These are phyloP conservation scores for Mycotypha africana DNA, from an alignment of 371 early-diverging fungal species.

Conservation along the genomic window DNA sequence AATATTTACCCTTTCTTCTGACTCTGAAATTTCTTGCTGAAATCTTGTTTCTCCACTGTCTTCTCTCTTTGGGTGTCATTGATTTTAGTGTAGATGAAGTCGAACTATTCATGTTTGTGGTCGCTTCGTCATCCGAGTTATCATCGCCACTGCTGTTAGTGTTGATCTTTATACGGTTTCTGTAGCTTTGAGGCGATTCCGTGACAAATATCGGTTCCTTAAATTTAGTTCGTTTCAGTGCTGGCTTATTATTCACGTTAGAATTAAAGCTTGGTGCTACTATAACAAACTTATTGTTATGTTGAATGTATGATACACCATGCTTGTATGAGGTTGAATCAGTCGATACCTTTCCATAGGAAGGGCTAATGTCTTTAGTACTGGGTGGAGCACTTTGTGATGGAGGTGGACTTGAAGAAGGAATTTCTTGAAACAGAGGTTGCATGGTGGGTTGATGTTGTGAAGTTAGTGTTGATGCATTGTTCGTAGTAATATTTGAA, in stretches of 20 bases:
- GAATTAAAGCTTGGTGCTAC: conserved; percentile 1
- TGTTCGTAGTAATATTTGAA: no score
- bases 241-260: not conserved
- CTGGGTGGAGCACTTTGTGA: no score
- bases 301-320: no score
- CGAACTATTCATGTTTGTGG: not conserved
- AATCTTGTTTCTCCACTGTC: conserved; percentile 85
- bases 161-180: conserved; percentile 12
- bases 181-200: conserved; percentile 13
- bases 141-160: conserved; percentile 13
- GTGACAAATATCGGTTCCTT: conserved; percentile 20
- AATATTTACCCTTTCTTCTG: conserved; percentile 75
- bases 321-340: no score
- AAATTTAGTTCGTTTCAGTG: conserved; percentile 7
- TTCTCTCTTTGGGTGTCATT: conserved; percentile 70
- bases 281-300: conserved; percentile 12
- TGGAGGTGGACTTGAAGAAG: no score
- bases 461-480: no score
- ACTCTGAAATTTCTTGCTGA: conserved; percentile 85
- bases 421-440: no score
- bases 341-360: no score
- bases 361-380: no score
- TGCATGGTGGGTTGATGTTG: no score
- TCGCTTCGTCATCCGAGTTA: conserved; percentile 14
- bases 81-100: no score